phyloP scores from a whole-genome alignment of 805 yeast species.

The Torulaspora microellipsoides region DNA sequence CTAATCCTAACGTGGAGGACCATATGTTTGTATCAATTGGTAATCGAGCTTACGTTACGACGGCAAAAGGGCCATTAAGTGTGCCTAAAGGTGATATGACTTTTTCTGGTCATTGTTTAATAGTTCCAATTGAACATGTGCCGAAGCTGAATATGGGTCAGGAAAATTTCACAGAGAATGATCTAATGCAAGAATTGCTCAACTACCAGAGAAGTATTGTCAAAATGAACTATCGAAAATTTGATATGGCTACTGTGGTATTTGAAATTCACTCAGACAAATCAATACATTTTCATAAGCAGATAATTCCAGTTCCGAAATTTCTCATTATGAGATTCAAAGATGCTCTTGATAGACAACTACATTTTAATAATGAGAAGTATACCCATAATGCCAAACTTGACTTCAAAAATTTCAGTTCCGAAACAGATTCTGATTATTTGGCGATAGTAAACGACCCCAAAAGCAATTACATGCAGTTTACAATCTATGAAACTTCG shows the following conservation, averaged over 20 bases:
- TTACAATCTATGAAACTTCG: constrained; percentile 35
- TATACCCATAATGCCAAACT: constrained; percentile 41
- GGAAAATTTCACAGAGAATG: constrained; percentile 11
- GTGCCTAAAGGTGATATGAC: constrained; percentile 43
- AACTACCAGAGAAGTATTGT: constrained; percentile 46
- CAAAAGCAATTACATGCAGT: constrained; percentile 32
- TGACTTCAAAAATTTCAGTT: constrained; percentile 37
- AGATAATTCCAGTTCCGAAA: constrained; percentile 65
- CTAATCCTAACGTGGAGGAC: constrained; percentile 70
- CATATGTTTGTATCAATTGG: constrained; percentile 82
- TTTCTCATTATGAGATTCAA: constrained; percentile 42
- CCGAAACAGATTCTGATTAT: constrained; percentile 27
- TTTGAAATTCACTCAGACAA: constrained; percentile 64
- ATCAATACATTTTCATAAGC: constrained; percentile 73
- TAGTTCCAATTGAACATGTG: constrained; percentile 73
- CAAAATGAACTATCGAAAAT: constrained; percentile 42
- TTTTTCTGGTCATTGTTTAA: constrained; percentile 77
- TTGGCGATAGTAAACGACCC: constrained; percentile 27
- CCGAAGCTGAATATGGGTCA: constrained; percentile 40
- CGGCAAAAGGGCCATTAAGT: constrained; percentile 83
- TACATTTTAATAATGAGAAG: constrained; percentile 45
- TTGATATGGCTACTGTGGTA: constrained; percentile 49
- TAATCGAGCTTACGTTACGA: constrained; percentile 57
- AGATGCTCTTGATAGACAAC: constrained; percentile 42
- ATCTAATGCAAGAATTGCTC: constrained; percentile 41